Evolutionary conservation across 331 rosid genomes (phyloP), one percentile per base, ranked within the genome.

Genomic region (Malus hybrid): DNA sequence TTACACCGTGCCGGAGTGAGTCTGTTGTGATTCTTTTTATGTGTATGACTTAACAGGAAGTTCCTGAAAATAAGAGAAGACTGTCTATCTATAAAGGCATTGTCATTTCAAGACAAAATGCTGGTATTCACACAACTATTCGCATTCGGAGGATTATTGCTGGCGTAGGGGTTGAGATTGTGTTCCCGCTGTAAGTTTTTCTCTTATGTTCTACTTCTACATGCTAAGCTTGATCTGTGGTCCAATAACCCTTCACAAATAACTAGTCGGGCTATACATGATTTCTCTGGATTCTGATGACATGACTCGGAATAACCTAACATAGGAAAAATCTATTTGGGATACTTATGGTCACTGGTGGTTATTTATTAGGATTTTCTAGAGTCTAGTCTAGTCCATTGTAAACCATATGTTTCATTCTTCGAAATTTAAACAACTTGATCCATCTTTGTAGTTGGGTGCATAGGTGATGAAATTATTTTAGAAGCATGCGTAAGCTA

Each of bases 71-170:
- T 79, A 90, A 82, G 86, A 96, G 96, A 75, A 88, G 99, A 72
- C 55, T 94, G 82, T 92, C 97, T 29, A 52, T 90, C 81, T 92
- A 94, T 70, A 94, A 88, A 74, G 99, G 99, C 19, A 92, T 92
- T 61, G 96, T 94, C 5, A 94, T 94, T 4, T 87, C 97, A 20
- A 94, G 67, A 73, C 99, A 94, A 83, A 92, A 94, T 87, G 92
- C 97, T 67, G 97, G 97, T 27, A 90, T 94, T 82, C 97, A 94
- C 86, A 92, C 97, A 1, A 94, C 99, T 29, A 88, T 94, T 65
- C 90, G 97, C 28, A 77, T 92, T 77, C 87, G 99, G 78, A 90
- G 97, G 83, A 90, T 94, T 73, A 89, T 94, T 71, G 97, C 96
- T 18, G 99, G 97, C 10, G 69, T 90, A 7, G 99, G 99, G 22